Conservation (phyloP, 257 asterid species). For the Penstemon davidsonii region DNA sequence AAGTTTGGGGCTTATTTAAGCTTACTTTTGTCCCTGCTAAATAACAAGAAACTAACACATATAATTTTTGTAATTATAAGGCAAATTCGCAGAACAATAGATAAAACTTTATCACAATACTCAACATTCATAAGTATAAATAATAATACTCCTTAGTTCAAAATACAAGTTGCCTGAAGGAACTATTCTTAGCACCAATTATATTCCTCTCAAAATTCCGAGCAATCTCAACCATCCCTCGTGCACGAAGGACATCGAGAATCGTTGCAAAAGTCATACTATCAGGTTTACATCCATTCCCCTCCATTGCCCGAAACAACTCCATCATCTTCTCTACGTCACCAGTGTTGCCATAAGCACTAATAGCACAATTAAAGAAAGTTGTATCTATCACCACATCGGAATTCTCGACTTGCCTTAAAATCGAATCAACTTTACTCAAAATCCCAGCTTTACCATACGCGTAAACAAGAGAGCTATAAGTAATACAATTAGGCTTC, state of each 20-base stretch:
- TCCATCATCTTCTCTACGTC: slow-evolving; percentile 69
- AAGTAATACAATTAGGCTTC: slow-evolving; percentile 84
- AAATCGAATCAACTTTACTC: slow-evolving; percentile 59
- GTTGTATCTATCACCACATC: slow-evolving; percentile 77
- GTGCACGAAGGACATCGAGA: slow-evolving; percentile 57
- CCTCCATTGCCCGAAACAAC: slow-evolving; percentile 62
- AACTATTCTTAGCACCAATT: slow-evolving; percentile 27
- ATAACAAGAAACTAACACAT: neutral
- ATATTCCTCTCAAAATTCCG: slow-evolving; percentile 51
- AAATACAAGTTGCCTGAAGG: neutral
- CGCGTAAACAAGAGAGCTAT: slow-evolving; percentile 70
- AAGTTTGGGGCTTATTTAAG: too few relatives aligned
- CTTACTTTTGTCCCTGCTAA: too few relatives aligned
- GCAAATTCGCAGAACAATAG: neutral
- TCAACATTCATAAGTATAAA: neutral
- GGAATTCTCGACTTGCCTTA: slow-evolving; percentile 79
- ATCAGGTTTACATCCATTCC: slow-evolving; percentile 69
- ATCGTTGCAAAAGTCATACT: slow-evolving; percentile 65
- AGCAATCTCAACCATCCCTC: slow-evolving; percentile 72
- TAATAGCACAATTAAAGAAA: slow-evolving; percentile 72
- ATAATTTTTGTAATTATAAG: too few relatives aligned
- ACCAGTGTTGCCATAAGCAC: slow-evolving; percentile 78
- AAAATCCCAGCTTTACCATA: slow-evolving; percentile 65
- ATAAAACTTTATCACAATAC: too few relatives aligned
- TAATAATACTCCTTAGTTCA: neutral